Evolutionary conservation across 139 green algal genomes (phyloP), one percentile per base, ranked within the genome.

Genomic region (Micractinium conductrix): DNA sequence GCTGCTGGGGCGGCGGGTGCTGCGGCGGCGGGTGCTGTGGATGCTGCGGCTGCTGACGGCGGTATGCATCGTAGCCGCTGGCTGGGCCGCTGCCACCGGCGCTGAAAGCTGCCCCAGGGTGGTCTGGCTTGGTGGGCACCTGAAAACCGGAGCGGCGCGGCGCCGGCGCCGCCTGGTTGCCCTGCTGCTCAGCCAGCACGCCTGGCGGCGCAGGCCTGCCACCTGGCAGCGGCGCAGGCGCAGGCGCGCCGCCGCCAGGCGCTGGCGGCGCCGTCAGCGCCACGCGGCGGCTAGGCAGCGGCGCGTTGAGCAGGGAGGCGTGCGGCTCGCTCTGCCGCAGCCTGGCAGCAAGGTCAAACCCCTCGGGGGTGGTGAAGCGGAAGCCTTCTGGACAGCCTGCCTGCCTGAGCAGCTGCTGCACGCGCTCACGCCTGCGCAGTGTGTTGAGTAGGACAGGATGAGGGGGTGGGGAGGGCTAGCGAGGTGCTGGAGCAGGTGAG

Each of bases 351-450:
- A 76, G 42, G 40, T 87, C 74, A 69, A 79, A 78, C 37, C 28
- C 68, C 28, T 35, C 14, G 2, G 83, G 73, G 73, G 73, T 87
- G 73, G 38, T 38, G 40, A 87, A 78, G 6, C 70, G 69, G 73
- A 87, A 87, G 67, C 83, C 73, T 6, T 83, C 73, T 2, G 83
- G 83, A 73, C 83, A 87, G 83, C 73, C 83, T 24, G 83, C 83
- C 48, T 83, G 40, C 37, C 55, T 65, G 12, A 80, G 40, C 28
- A 84, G 38, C 38, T 84, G 24, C 0, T 26, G 26, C 2, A 87
- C 40, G 0, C 48, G n/a, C 3, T 55, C 40, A 7, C 50, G 72
- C 74, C 83, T 87, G 83, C 55, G 26, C 21, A 30, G 35, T 3
- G 24, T 35, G 6, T 40, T n/a, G 28, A 16, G 35, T 7, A 50